Evolutionary conservation across 345 rosid species (phyloP).

Genomic region (Arabidopsis thaliana): DNA sequence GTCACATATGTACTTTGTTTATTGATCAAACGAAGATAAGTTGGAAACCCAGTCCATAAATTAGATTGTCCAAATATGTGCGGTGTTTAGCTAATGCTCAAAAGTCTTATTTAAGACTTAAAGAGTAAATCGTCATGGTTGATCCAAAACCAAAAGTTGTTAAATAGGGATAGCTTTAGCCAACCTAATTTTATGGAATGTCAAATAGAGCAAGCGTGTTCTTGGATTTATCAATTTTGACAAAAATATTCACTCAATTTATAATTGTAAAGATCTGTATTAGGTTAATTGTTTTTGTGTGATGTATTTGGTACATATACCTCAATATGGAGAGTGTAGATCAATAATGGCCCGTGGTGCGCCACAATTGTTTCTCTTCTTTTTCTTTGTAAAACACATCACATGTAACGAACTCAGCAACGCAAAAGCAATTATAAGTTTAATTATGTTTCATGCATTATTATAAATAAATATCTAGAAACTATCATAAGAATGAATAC

Average conservation of each 20-base stretch:
- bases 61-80: too few species aligned
- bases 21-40: too few species aligned
- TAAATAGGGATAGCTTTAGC: slow-evolving; percentile 26
- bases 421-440: slow-evolving; percentile 27
- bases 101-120: neutral
- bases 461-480: neutral
- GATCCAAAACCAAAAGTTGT: slow-evolving; percentile 14
- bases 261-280: neutral
- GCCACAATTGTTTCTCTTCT: slow-evolving; percentile 34
- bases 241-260: neutral
- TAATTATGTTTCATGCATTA: slow-evolving; percentile 6
- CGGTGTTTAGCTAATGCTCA: neutral
- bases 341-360: slow-evolving; percentile 25
- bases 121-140: slow-evolving; percentile 3
- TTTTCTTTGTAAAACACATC: slow-evolving; percentile 29
- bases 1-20: too few species aligned
- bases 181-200: slow-evolving; percentile 19
- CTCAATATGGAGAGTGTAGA: neutral
- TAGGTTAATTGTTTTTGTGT: neutral
- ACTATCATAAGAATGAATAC: slow-evolving; percentile 32
- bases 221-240: slow-evolving; percentile 2
- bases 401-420: slow-evolving; percentile 39
- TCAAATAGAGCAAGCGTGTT: slow-evolving; percentile 4
- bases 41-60: too few species aligned
- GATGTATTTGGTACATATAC: slow-evolving; percentile 21